Conservation (phyloP, 176 grass and related monocot species). For the Bromus sterilis region DNA sequence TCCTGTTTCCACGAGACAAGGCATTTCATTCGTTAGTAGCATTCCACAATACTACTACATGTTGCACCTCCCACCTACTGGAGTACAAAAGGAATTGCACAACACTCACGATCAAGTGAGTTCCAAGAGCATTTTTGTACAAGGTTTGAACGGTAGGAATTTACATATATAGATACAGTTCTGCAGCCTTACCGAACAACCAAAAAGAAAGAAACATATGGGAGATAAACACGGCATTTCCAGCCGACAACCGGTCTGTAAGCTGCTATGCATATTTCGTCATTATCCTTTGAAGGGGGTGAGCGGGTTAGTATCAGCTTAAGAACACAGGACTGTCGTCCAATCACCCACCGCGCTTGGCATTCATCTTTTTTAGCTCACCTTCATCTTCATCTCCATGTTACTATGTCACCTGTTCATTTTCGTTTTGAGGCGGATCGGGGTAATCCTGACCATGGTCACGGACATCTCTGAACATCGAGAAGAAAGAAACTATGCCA, state of each 20-base stretch:
- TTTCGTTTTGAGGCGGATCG: constrained; percentile 49
- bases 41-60: neutral
- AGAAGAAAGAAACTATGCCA: constrained; percentile 90
- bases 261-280: constrained; percentile 30
- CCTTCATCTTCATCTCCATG: neutral
- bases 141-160: constrained; percentile 27
- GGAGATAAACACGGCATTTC: constrained; percentile 18
- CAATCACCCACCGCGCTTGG: neutral
- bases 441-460: constrained; percentile 63
- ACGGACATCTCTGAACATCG: constrained; percentile 75
- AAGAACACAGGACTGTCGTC: neutral
- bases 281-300: constrained; percentile 39
- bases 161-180: constrained; percentile 36
- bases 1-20: neutral
- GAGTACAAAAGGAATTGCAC: constrained; percentile 24
- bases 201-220: constrained; percentile 2
- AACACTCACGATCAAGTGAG: neutral
- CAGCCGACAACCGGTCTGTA: constrained; percentile 11
- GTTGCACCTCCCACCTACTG: neutral
- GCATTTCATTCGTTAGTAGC: neutral
- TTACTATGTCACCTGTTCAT: constrained; percentile 56
- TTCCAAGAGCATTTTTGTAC: constrained; percentile 34
- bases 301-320: neutral
- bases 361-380: neutral
- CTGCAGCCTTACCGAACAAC: constrained; percentile 15